Base-by-base conservation (phyloP, 257 asterid genomes). In the Sherardia arvensis region DNA sequence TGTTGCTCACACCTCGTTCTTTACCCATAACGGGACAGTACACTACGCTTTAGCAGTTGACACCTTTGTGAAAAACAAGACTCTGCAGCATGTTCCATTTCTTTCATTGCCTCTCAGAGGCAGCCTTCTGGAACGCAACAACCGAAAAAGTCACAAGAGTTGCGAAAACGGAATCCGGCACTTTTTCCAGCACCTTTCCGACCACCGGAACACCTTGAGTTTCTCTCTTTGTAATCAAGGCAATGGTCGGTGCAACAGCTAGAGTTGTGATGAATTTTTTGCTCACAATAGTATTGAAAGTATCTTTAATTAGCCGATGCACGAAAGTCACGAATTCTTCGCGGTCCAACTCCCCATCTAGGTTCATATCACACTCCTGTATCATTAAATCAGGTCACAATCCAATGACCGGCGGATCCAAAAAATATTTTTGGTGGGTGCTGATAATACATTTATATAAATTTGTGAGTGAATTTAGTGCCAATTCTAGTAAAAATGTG, bases 191-290 rank as follows among this genome's bases (percentile, higher is more conserved):
- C 32, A 85, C 87, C 47, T 82, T 88, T 2, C 98, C 98, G 1
- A 91, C 83, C 11, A 78, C 86, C 0, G 96, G 98, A n/a, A 88
- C 81, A 38, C 88, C 90, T 78, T 91, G 95, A 7, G 95, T 83
- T 3, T 94, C 47, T 80, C 81, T 79, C 75, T 88, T 88, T 28
- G 96, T 86, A 14, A 88, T 71, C 69, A 91, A 1, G 60, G 98
- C 98, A 62, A 91, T 74, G 1, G 95, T 76, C 54, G 98, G 98
- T 66, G 96, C 94, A n/a, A 82, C 85, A 25, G 94, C 98, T 74
- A 91, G 68, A 25, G 94, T 65, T 43, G 85, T 62, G 22, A 91
- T 79, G 84, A 91, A 59, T 59, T 94, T 88, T 65, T 84, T 90
- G 67, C 96, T 88, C 11, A 88, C 87, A 8, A 43, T 43, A 4